Evolutionary conservation across 2,329 filamentous ascomycete species (phyloP), one percentile per base, ranked within the genome.

Genomic region (Metarhizium robertsii): DNA sequence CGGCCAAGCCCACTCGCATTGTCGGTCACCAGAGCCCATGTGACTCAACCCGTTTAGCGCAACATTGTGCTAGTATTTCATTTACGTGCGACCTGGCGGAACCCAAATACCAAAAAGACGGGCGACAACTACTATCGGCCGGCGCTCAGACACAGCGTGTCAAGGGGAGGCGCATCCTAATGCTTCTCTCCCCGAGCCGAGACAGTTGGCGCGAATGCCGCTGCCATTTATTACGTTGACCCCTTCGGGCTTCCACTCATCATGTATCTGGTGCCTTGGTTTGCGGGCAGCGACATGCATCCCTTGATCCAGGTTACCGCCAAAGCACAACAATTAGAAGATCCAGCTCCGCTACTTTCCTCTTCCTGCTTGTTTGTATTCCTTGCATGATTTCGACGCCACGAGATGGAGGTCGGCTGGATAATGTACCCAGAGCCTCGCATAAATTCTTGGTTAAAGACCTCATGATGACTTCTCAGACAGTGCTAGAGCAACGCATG

Each of bases 1-100:
- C 25, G 57, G 53, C 43, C 55, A 53, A 56, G 55, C 55, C 55
- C 53, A 55, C 57, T 52, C 52, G 55, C 58, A 53, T 56, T 53
- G 58, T 53, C 46, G 51, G 25, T 34, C 10, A 11, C 47, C 57
- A 56, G 25, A 43, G 53, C 29, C 56, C 55, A 61, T 58, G 58
- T 53, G 55, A 57, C 55, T 52, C 46, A 8, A 13, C 7, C 45
- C 47, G 53, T 52, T 52, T 59, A 58, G 57, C 54, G 59, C 48
- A 40, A 20, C 32, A 20, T 46, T 5, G 34, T 36, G 25, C 25
- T 42, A 42, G 32, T 5, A 10, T 2, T 40, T 8, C 48, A 20
- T 50, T 25, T 25, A 6, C 14, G 25, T 45, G n/a, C n/a, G 18
- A 45, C 42, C 6, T 45, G 16, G 40, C 16, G n/a, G n/a, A 46